A percentile compares a stretch with the other conserved stretches of the same genome.
These are phyloP conservation scores for Trichosanthes cucumerina DNA, from an alignment of 306 rosid species.

Conservation along the genomic window DNA sequence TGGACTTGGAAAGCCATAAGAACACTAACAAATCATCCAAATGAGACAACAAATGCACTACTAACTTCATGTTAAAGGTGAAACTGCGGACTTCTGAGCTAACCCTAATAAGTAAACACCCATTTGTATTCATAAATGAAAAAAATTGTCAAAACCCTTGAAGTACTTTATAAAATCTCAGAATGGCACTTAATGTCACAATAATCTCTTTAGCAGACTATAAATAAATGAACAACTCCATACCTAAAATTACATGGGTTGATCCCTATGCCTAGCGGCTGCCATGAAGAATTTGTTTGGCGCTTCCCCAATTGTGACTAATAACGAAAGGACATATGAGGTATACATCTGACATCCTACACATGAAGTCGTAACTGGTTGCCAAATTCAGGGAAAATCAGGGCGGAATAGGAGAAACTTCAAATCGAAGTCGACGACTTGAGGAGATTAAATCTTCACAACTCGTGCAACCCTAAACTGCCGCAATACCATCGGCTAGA, in stretches of 20 bases:
- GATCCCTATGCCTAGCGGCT: not conserved
- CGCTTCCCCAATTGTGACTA: not conserved
- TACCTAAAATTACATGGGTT: conserved; percentile 13
- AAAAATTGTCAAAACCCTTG: not conserved
- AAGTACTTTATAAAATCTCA: not conserved
- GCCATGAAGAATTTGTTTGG: not conserved
- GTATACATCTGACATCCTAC: conserved; percentile 16
- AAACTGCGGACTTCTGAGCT: not conserved
- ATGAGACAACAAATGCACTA: not conserved
- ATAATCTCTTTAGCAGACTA: not conserved
- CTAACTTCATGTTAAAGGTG: not conserved
- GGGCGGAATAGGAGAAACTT: conserved; percentile 94
- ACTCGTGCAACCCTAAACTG: too few species aligned
- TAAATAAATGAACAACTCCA: conserved; percentile 6
- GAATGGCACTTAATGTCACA: not conserved
- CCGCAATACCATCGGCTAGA: too few species aligned
- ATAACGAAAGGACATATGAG: conserved; percentile 9
- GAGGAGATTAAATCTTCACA: too few species aligned
- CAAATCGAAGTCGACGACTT: too few species aligned
- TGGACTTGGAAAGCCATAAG: not conserved
- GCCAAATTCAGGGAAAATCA: conserved; percentile 84
- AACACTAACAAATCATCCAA: not conserved
- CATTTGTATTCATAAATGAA: not conserved
- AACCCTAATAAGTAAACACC: conserved; percentile 1
- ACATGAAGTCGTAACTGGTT: conserved; percentile 44